Evolutionary conservation across 345 rosid species (phyloP).

Genomic region (Eucalyptus curtisii): DNA sequence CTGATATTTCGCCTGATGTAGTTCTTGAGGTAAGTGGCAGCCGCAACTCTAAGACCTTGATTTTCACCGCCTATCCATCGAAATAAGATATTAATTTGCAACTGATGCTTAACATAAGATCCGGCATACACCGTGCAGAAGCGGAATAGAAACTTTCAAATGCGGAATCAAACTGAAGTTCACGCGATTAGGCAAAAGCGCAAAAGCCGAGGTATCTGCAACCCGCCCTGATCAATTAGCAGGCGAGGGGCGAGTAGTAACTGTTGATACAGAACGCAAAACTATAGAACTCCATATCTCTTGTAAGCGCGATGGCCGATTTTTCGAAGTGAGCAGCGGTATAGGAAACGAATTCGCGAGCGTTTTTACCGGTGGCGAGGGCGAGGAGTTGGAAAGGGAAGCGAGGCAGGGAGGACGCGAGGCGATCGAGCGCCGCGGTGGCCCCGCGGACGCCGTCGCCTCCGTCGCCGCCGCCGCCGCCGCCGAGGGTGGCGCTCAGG

Average conservation of each 20-base stretch:
- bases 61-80: slow-evolving; percentile 34
- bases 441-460: slow-evolving; percentile 36
- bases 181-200: background rate
- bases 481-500: slow-evolving; percentile 50
- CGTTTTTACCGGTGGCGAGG: slow-evolving; percentile 36
- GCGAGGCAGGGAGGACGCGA: slow-evolving; percentile 35
- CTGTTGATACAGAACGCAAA: background rate
- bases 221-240: background rate
- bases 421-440: slow-evolving; percentile 55
- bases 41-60: slow-evolving; percentile 57
- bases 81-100: background rate
- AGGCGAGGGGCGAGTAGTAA: background rate
- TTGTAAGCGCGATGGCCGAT: background rate
- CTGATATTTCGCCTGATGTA: slow-evolving; percentile 37
- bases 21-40: slow-evolving; percentile 72
- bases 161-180: background rate
- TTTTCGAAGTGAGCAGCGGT: rapidly evolving
- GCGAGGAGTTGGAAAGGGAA: slow-evolving; percentile 70
- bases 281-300: background rate
- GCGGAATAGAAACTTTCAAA: background rate
- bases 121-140: background rate
- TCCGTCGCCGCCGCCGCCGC: slow-evolving; percentile 25
- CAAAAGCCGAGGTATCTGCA: background rate
- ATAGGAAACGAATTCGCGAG: background rate
- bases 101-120: background rate